Conservation (phyloP, 164 flowering plant genomes). For the Cinnamomum chago region DNA sequence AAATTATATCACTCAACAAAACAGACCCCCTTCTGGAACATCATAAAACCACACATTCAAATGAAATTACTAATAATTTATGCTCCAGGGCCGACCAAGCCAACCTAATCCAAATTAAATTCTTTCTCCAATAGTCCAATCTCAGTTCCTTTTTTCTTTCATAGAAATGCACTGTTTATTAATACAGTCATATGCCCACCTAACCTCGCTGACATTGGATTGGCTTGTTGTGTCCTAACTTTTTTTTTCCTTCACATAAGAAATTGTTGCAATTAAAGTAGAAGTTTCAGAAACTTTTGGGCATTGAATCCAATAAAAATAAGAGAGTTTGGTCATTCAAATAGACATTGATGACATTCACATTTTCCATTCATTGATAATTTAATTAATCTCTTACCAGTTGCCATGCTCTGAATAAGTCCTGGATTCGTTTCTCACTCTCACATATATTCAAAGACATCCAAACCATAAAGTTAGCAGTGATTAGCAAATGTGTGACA, state of each 20-base stretch:
- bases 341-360: background rate
- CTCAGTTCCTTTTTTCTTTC: background rate
- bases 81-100: background rate
- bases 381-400: too few species aligned
- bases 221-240: too few species aligned
- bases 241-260: too few species aligned
- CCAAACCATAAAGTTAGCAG: too few species aligned
- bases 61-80: background rate
- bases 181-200: background rate
- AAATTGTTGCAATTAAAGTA: too few species aligned
- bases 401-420: too few species aligned
- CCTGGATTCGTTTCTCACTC: too few species aligned
- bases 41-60: background rate
- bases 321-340: slow-evolving; percentile 1
- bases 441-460: too few species aligned
- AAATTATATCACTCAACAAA: too few species aligned
- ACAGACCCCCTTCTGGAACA: too few species aligned
- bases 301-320: background rate
- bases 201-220: background rate
- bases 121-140: background rate
- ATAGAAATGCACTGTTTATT: background rate
- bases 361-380: background rate
- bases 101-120: background rate
- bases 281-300: background rate
- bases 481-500: too few species aligned